Conservation (phyloP, 1,139 yeast genomes). For the Yamadazyma spencermartinsiae region DNA sequence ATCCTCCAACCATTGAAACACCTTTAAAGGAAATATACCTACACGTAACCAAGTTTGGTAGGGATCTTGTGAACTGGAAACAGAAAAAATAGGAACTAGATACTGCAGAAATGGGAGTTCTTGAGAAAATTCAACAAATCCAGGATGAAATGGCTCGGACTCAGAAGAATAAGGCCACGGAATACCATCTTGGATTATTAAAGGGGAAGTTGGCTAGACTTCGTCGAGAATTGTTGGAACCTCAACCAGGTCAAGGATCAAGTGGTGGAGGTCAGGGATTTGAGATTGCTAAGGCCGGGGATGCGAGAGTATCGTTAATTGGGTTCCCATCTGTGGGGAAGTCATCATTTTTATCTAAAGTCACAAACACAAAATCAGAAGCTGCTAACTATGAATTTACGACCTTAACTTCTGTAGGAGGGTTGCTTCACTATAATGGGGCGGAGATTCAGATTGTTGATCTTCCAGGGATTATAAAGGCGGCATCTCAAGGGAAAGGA, state of each 20-base stretch:
- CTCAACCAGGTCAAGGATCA: constrained; percentile 70
- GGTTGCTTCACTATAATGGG: constrained; percentile 90
- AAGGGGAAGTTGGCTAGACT: constrained; percentile 96
- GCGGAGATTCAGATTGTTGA: constrained; percentile 97
- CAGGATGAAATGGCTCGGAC: constrained; percentile 94
- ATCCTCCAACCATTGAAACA: not conserved
- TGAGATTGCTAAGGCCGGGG: constrained; percentile 94
- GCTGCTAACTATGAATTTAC: constrained; percentile 96
- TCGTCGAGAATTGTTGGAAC: constrained; percentile 88
- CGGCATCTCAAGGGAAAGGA: constrained; percentile 97
- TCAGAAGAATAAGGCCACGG: constrained; percentile 97
- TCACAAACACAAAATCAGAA: constrained; percentile 91
- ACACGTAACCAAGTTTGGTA: no score
- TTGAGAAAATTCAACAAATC: constrained; percentile 83
- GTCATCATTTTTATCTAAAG: constrained; percentile 81
- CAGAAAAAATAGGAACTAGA: constrained; percentile 1
- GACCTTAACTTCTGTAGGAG: constrained; percentile 94
- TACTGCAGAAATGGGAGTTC: constrained; percentile 36
- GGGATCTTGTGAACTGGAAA: no score
- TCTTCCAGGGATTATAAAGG: constrained; percentile 95
- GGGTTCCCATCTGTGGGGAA: constrained; percentile 99
- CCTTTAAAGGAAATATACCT: no score
- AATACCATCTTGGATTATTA: constrained; percentile 88
- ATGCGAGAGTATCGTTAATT: constrained; percentile 91
- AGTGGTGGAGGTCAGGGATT: constrained; percentile 85